phyloP scores from a whole-genome alignment of 305 asterid species.

The Fraxinus nigra region DNA sequence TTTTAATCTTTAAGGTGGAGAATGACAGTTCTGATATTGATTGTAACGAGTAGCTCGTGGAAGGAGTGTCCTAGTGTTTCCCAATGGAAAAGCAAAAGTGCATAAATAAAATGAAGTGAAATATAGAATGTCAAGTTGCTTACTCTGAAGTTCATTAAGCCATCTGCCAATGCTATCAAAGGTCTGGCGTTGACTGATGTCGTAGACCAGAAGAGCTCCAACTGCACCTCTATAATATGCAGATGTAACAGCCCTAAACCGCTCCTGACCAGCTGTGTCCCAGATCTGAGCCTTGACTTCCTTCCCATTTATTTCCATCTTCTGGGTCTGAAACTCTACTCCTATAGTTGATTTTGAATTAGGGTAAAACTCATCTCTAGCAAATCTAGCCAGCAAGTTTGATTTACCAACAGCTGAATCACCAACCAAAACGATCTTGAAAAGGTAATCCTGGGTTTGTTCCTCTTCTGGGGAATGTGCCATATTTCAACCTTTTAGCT shows the following conservation, averaged over 20 bases:
- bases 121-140: slow-evolving; percentile 27
- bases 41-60: not conserved
- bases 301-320: slow-evolving; percentile 69
- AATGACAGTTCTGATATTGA: not conserved
- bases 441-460: slow-evolving; percentile 82
- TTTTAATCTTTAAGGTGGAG: not conserved
- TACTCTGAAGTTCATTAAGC: slow-evolving; percentile 92
- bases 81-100: not conserved
- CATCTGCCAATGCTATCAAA: slow-evolving; percentile 76
- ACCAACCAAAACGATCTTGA: slow-evolving; percentile 81
- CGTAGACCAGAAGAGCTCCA: slow-evolving; percentile 89
- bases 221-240: slow-evolving; percentile 92
- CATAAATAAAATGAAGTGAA: not conserved
- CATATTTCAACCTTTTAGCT: slow-evolving; percentile 44
- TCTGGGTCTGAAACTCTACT: slow-evolving; percentile 92
- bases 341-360: slow-evolving; percentile 88
- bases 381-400: slow-evolving; percentile 84
- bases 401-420: slow-evolving; percentile 96
- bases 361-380: slow-evolving; percentile 79
- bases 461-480: slow-evolving; percentile 58
- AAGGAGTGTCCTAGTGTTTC: not conserved
- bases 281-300: slow-evolving; percentile 90
- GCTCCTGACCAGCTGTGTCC: slow-evolving; percentile 98
- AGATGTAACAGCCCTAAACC: slow-evolving; percentile 93
- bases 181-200: slow-evolving; percentile 78